phyloP scores from a whole-genome alignment of 495 filamentous ascomycete genomes.

The Xylaria scruposa region DNA sequence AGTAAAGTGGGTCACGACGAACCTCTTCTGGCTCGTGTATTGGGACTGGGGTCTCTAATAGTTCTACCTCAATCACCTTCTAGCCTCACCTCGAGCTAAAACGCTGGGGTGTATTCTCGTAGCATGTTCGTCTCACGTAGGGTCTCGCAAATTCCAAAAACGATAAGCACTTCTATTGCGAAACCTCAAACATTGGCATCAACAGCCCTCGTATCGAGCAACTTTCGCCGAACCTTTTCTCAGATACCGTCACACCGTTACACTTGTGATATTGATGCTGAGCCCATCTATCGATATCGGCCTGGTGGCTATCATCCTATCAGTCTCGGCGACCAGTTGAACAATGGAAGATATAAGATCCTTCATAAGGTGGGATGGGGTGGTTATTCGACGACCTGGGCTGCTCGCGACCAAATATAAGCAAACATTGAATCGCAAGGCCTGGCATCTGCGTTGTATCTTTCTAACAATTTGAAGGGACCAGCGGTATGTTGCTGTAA shows the following conservation, averaged over 20 bases:
- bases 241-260: neutral
- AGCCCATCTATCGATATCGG: conserved; percentile 31
- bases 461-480: neutral
- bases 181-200: neutral
- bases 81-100: too few relatives aligned
- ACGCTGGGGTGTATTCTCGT: too few relatives aligned
- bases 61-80: too few relatives aligned
- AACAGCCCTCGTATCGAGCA: neutral
- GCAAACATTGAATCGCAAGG: neutral
- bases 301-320: conserved; percentile 47
- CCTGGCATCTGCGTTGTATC: too few relatives aligned
- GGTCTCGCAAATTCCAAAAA: neutral
- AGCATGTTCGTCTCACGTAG: too few relatives aligned
- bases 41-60: too few relatives aligned
- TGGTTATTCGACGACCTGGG: conserved; percentile 56
- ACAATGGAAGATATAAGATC: conserved; percentile 45
- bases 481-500: conserved; percentile 11
- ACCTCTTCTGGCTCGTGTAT: too few relatives aligned
- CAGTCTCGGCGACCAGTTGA: conserved; percentile 47
- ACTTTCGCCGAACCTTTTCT: neutral
- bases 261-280: conserved; percentile 20
- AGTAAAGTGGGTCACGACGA: too few relatives aligned
- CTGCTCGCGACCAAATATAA: conserved; percentile 44
- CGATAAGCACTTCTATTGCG: neutral
- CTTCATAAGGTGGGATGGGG: conserved; percentile 56